Evolutionary conservation across 495 filamentous ascomycete genomes (phyloP), one percentile per base, ranked within the genome.

Genomic region (Diplogelasinospora grovesii): DNA sequence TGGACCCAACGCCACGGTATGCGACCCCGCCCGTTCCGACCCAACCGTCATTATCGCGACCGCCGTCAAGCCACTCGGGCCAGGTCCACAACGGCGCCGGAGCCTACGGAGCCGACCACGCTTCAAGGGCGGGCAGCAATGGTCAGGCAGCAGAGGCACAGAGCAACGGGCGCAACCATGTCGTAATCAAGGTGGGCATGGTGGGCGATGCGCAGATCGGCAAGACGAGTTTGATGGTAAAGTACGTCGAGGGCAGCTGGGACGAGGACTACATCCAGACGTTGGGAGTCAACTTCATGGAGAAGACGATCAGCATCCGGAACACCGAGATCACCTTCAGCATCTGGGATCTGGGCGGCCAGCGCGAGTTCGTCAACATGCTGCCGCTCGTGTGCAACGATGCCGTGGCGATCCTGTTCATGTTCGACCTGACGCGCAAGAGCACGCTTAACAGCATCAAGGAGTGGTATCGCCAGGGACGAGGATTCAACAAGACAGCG

Each of bases 311-410:
- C 58, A 90, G 85, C 41, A 98, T 98, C 61, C 88, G 92, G 40
- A 97, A 97, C 62, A 98, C 92, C n/a, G 92, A 98, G 61, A 97
- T 98, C 54, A 98, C 92, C 23, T 98, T 98, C 66, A 93, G 86
- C 30, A 98, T 98, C 58, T 98, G 92, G 92, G 92, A 98, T 74
- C 70, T 98, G 24, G 92, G 92, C 52, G 92, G 92, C 48, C 92
- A 98, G 69, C 79, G 92, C 50, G 92, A 98, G 64, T 98, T 98
- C 46, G 92, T 98, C 59, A 98, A 98, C 68, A 98, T 98, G 92
- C 73, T 98, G 26, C 92, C 92, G 5, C 76, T 98, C 13, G 92
- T 98, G 37, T 98, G 92, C 74, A 98, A 98, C 59, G 92, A 98
- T 56, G 92, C 92, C 2, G 92, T 98, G 16, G 92, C 92, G 23